These are phyloP conservation scores for Cercophora scortea DNA, from an alignment of 495 filamentous ascomycete genomes.

Conservation along the genomic window DNA sequence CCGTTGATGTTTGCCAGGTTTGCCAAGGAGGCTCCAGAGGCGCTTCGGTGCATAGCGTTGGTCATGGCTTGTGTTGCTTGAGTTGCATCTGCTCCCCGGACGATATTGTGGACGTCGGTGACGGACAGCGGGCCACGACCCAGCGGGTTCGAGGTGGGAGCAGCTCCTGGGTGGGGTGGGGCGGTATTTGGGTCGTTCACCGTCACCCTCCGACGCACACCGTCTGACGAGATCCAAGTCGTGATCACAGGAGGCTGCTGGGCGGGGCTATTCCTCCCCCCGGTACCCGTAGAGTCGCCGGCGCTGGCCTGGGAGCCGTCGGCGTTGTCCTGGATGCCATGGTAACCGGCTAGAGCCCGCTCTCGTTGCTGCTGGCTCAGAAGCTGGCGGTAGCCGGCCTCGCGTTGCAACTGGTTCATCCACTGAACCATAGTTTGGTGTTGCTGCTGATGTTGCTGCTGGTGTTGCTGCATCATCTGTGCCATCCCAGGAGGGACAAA, in stretches of 20 bases:
- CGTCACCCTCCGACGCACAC: constrained; percentile 22
- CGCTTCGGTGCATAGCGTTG: constrained; percentile 40
- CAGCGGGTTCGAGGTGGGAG: constrained; percentile 1
- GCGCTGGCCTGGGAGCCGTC: not conserved
- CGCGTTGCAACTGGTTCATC: constrained; percentile 21
- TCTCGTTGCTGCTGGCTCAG: constrained; percentile 19
- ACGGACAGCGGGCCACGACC: constrained; percentile 16
- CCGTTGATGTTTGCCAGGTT: constrained; percentile 18
- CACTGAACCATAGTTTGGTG: constrained; percentile 17
- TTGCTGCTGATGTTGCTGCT: constrained; percentile 12
- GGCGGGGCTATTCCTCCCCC: constrained; percentile 9
- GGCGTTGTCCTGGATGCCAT: constrained; percentile 3
- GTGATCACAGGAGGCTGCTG: constrained; percentile 7
- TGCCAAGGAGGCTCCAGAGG: constrained; percentile 32
- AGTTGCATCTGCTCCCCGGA: constrained; percentile 34
- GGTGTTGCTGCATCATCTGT: constrained; percentile 11
- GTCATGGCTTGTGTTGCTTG: constrained; percentile 32
- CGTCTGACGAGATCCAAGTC: constrained; percentile 18
- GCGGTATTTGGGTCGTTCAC: constrained; percentile 14
- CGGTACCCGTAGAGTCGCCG: not conserved
- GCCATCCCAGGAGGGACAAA: not conserved
- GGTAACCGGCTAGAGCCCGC: constrained; percentile 10
- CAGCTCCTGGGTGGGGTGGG: constrained; percentile 1
- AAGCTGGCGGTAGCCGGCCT: constrained; percentile 11
- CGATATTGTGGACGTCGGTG: constrained; percentile 29